phyloP scores from a whole-genome alignment of 2,329 filamentous ascomycete species.

The Arachnopeziza araneosa region DNA sequence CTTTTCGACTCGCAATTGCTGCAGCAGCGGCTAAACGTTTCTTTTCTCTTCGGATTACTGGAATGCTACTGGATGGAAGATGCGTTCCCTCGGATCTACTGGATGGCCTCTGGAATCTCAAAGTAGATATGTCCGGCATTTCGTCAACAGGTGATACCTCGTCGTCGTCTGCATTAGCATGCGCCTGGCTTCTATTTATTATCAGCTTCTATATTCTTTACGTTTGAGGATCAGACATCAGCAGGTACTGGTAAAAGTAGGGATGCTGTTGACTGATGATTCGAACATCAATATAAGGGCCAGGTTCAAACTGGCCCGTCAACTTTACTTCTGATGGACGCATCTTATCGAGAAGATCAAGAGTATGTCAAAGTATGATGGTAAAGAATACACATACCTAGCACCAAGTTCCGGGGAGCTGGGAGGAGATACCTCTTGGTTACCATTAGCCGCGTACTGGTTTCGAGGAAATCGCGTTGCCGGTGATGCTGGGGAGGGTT shows the following conservation, averaged over 20 bases:
- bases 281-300: slow-evolving; percentile 8
- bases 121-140: slow-evolving; percentile 23
- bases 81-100: slow-evolving; percentile 12
- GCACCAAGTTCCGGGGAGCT: slow-evolving; percentile 34
- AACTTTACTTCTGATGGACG: background rate
- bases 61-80: slow-evolving; percentile 26
- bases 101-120: slow-evolving; percentile 8
- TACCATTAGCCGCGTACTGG: slow-evolving; percentile 14
- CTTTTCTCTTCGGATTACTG: slow-evolving; percentile 28
- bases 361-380: slow-evolving; percentile 9
- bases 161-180: slow-evolving; percentile 9
- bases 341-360: slow-evolving; percentile 11
- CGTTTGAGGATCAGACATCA: slow-evolving; percentile 15
- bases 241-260: slow-evolving; percentile 15
- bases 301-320: background rate
- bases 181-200: slow-evolving; percentile 16
- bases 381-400: slow-evolving; percentile 23
- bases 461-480: slow-evolving; percentile 25
- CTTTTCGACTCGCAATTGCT: slow-evolving; percentile 22
- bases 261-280: slow-evolving; percentile 16
- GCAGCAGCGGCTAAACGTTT: slow-evolving; percentile 21
- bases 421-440: slow-evolving; percentile 38
- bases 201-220: slow-evolving; percentile 7
- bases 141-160: slow-evolving; percentile 39
- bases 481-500: slow-evolving; percentile 39